A percentile compares a stretch with the other conserved stretches of the same genome.
Conservation (phyloP, 192 early-diverging fungal genomes). For the Dimargaris xerosporica region DNA sequence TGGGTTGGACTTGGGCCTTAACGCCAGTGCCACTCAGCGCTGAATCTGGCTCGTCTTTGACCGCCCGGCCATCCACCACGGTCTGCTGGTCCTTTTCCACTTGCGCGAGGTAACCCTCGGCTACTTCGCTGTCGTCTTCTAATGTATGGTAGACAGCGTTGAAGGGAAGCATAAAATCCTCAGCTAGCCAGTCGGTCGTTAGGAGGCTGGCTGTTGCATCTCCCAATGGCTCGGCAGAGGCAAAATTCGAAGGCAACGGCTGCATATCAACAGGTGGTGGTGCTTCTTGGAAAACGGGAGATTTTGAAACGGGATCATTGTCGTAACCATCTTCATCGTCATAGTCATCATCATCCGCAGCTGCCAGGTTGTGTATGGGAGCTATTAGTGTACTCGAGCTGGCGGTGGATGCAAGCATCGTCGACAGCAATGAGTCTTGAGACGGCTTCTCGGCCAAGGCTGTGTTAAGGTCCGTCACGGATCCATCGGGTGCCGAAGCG, state of each 20-base stretch:
- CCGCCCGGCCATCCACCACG: constrained; percentile 26
- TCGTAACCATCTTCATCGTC: constrained; percentile 24
- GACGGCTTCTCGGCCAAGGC: not conserved
- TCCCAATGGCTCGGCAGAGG: not conserved
- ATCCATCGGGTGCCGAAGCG: not conserved
- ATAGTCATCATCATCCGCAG: constrained; percentile 27
- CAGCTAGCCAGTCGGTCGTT: not conserved
- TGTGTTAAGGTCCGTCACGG: not conserved
- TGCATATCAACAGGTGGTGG: not conserved
- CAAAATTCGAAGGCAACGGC: not conserved
- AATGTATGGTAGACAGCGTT: constrained; percentile 23
- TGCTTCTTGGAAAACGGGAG: not conserved
- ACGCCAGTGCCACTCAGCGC: not conserved
- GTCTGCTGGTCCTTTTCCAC: constrained; percentile 17
- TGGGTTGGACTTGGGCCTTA: constrained; percentile 15
- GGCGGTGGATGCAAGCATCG: not conserved
- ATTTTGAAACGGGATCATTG: constrained; percentile 11
- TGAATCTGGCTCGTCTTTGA: constrained; percentile 21
- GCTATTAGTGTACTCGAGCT: not conserved
- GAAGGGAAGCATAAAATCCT: constrained; percentile 10
- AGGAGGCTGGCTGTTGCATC: not conserved
- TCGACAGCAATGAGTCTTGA: not conserved
- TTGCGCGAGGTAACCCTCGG: constrained; percentile 14
- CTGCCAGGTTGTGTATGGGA: constrained; percentile 14
- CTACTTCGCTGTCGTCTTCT: constrained; percentile 23